phyloP scores from a whole-genome alignment of 805 yeast species.

The Wickerhamiella kurtzmanii region DNA sequence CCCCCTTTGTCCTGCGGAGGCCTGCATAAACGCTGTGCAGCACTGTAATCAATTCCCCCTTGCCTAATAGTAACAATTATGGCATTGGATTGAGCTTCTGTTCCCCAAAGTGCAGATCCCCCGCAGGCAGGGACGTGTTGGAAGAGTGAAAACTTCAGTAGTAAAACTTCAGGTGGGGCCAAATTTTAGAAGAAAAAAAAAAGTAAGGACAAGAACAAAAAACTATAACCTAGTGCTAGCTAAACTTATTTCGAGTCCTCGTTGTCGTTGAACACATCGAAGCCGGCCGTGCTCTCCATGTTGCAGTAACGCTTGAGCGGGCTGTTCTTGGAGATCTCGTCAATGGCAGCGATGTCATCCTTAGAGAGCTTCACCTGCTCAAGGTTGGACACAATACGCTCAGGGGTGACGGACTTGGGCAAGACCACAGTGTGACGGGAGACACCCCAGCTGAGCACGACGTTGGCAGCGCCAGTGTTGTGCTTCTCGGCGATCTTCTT shows the following conservation, averaged over 20 bases:
- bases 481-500: constrained; percentile 45
- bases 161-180: no score
- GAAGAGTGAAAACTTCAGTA: no score
- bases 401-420: constrained; percentile 58
- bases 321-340: constrained; percentile 12
- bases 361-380: constrained; percentile 29
- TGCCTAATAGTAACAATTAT: no score
- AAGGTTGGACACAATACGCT: constrained; percentile 38
- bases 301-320: constrained; percentile 17
- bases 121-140: no score
- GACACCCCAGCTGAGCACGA: constrained; percentile 25
- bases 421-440: constrained; percentile 45
- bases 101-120: neutral
- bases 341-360: constrained; percentile 31
- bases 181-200: no score
- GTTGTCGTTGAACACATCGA: constrained; percentile 17
- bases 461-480: constrained; percentile 24
- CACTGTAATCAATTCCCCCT: no score
- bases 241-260: constrained; percentile 17
- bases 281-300: constrained; percentile 7
- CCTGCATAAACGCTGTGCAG: no score
- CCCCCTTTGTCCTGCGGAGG: no score
- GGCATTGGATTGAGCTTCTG: no score
- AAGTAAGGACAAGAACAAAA: no score
- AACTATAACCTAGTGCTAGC: neutral